phyloP scores from a whole-genome alignment of 2,329 filamentous ascomycete genomes.

The Akanthomyces muscarius region DNA sequence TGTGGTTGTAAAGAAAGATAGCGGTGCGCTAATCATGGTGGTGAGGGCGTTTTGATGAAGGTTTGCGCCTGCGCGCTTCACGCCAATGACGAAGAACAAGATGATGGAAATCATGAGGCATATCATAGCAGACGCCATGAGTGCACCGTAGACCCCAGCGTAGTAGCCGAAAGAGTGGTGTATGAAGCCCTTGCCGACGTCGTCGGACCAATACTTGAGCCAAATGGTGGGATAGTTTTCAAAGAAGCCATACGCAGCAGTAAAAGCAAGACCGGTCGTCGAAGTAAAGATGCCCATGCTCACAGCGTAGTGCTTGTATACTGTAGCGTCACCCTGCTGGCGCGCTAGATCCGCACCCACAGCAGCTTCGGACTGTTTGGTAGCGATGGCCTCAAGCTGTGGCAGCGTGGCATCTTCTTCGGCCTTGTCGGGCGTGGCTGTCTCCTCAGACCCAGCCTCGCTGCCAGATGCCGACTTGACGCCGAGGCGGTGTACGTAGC shows the following conservation, averaged over 20 bases:
- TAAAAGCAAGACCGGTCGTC: constrained; percentile 20
- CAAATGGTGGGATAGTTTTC: constrained; percentile 33
- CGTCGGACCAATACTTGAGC: constrained; percentile 39
- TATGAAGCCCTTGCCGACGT: constrained; percentile 20
- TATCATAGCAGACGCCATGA: constrained; percentile 20
- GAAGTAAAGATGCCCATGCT: constrained; percentile 24
- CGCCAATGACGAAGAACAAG: constrained; percentile 27
- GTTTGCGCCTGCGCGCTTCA: constrained; percentile 25
- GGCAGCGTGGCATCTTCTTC: not conserved
- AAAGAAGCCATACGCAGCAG: constrained; percentile 26
- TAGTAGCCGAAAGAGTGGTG: constrained; percentile 26
- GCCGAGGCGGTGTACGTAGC: constrained; percentile 37
- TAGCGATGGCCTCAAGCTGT: not conserved
- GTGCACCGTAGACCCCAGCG: constrained; percentile 29
- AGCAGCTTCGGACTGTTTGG: not conserved
- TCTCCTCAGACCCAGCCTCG: not conserved
- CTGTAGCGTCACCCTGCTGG: not conserved
- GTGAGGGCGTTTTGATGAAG: constrained; percentile 33
- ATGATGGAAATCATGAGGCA: constrained; percentile 23
- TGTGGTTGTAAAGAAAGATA: constrained; percentile 39
- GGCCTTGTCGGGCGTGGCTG: not conserved
- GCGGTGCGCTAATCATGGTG: constrained; percentile 35
- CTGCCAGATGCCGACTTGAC: constrained; percentile 23
- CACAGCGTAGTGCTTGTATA: constrained; percentile 33
- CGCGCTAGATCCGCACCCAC: not conserved